These are phyloP conservation scores for Eleusine coracana DNA, from an alignment of 176 grass and related monocot genomes.

Conservation along the genomic window DNA sequence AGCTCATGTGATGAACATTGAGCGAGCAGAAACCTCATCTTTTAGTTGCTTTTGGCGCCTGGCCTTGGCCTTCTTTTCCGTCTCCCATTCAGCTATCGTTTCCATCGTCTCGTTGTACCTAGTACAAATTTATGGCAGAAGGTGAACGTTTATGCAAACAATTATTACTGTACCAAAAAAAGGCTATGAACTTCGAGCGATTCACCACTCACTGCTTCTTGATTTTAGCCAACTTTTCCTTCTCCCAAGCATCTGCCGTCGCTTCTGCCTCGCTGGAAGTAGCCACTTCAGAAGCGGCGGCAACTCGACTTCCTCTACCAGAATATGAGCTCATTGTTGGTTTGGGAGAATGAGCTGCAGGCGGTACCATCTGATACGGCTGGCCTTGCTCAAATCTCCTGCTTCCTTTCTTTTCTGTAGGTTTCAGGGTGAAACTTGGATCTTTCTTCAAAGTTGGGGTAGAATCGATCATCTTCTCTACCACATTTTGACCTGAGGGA, in stretches of 20 bases:
- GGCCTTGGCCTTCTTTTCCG: conserved; percentile 65
- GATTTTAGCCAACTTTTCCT: conserved; percentile 60
- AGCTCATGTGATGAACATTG: not conserved
- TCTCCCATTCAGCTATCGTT: conserved; percentile 72
- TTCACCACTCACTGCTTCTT: conserved; percentile 47
- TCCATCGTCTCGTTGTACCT: conserved; percentile 62
- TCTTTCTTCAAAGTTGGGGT: conserved; percentile 32
- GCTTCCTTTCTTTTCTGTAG: conserved; percentile 47
- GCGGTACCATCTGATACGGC: not conserved
- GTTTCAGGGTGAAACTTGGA: conserved; percentile 38
- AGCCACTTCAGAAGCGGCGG: not conserved
- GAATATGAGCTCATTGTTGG: conserved; percentile 10
- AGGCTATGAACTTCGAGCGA: not conserved
- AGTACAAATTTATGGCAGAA: not conserved
- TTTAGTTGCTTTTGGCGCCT: conserved; percentile 48
- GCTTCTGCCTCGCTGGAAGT: conserved; percentile 28
- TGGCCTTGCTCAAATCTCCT: conserved; percentile 49
- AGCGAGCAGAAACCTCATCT: conserved; percentile 43
- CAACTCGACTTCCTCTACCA: not conserved
- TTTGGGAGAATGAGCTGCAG: not conserved
- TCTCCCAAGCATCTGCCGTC: conserved; percentile 65
- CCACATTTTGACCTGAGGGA: conserved; percentile 15
- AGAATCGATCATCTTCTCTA: conserved; percentile 30
- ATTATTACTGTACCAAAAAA: not conserved
- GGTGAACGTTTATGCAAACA: not conserved